phyloP scores from a whole-genome alignment of 192 early-diverging fungal species.

The Umbelopsis isabellina region DNA sequence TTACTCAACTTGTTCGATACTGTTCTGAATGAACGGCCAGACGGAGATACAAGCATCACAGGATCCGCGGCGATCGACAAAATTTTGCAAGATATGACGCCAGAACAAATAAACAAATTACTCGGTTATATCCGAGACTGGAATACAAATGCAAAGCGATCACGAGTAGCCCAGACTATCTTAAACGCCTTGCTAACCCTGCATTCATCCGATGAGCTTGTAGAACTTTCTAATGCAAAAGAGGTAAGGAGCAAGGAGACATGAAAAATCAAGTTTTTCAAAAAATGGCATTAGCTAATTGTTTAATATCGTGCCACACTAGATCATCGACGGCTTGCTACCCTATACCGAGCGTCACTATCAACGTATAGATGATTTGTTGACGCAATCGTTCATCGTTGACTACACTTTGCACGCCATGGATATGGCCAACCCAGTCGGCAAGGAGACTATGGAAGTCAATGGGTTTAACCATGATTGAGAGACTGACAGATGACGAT shows the following conservation, averaged over 20 bases:
- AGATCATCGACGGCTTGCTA: constrained; percentile 76
- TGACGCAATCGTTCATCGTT: constrained; percentile 84
- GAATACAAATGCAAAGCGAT: constrained; percentile 91
- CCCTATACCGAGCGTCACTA: constrained; percentile 95
- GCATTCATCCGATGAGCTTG: constrained; percentile 67
- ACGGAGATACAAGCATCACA: constrained; percentile 57
- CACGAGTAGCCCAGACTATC: constrained; percentile 78
- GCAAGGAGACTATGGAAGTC: constrained; percentile 31
- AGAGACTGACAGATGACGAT: not conserved
- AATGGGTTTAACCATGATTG: constrained; percentile 16
- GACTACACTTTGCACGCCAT: constrained; percentile 92
- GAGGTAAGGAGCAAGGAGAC: constrained; percentile 47
- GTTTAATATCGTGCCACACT: constrained; percentile 1
- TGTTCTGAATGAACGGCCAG: constrained; percentile 54
- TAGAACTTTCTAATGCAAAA: constrained; percentile 80
- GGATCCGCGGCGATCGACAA: constrained; percentile 70
- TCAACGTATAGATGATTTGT: constrained; percentile 71
- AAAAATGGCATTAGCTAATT: constrained; percentile 18
- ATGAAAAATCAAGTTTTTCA: not conserved
- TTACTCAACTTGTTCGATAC: constrained; percentile 75
- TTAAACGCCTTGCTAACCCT: constrained; percentile 76
- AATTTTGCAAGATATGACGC: constrained; percentile 64
- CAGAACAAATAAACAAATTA: constrained; percentile 77
- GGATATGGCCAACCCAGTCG: constrained; percentile 58
- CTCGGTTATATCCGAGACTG: constrained; percentile 87